phyloP scores from a whole-genome alignment of 345 rosid genomes.

The Cardamine chenopodiifolia region DNA sequence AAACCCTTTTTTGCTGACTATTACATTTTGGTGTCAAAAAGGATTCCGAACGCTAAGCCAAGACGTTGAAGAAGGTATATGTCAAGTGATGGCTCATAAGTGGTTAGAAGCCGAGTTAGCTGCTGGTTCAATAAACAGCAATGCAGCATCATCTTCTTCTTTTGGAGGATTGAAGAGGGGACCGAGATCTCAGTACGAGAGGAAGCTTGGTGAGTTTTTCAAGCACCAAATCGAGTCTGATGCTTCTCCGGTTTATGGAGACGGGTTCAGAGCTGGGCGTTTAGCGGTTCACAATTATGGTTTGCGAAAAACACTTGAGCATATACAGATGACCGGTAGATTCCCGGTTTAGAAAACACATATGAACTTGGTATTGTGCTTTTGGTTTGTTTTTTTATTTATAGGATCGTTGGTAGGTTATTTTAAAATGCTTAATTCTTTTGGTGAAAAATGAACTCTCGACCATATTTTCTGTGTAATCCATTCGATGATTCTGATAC shows the following conservation, averaged over 20 bases:
- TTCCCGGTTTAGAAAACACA: conserved; percentile 61
- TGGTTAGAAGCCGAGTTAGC: conserved; percentile 75
- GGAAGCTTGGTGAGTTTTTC: conserved; percentile 87
- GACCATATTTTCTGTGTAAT: conserved; percentile 17
- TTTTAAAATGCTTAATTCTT: conserved; percentile 25
- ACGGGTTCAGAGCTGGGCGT: conserved; percentile 77
- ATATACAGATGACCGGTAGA: conserved; percentile 74
- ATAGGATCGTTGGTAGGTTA: conserved; percentile 39
- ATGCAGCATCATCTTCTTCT: conserved; percentile 49
- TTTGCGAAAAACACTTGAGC: conserved; percentile 71
- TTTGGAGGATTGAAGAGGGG: conserved; percentile 53
- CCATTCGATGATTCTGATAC: background rate
- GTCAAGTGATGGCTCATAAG: conserved; percentile 95
- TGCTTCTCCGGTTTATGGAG: conserved; percentile 86
- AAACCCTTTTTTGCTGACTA: background rate
- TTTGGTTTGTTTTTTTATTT: conserved; percentile 18
- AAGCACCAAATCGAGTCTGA: conserved; percentile 89
- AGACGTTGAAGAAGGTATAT: conserved; percentile 96
- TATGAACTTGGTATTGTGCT: conserved; percentile 5
- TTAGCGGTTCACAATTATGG: conserved; percentile 73
- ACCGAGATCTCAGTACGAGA: conserved; percentile 67
- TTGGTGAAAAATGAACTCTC: conserved; percentile 24
- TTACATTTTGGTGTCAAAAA: conserved; percentile 40
- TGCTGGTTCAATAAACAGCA: conserved; percentile 46
- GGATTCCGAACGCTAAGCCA: conserved; percentile 79